phyloP scores from a whole-genome alignment of 2,329 filamentous ascomycete genomes.

The Apiospora marii region DNA sequence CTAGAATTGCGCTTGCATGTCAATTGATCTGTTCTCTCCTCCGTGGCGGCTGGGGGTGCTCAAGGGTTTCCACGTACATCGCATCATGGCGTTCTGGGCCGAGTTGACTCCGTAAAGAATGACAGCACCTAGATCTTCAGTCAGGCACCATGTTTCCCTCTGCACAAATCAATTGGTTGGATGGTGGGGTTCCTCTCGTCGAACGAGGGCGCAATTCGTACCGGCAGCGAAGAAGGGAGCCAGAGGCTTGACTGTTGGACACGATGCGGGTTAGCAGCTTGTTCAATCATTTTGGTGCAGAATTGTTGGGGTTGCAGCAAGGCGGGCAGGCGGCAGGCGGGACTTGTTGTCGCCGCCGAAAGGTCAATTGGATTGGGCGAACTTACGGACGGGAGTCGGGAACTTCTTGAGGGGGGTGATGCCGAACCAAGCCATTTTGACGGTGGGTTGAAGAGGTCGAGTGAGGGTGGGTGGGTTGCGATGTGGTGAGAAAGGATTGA shows the following conservation, averaged over 20 bases:
- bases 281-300: slow-evolving; percentile 25
- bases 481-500: background rate
- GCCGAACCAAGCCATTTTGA: slow-evolving; percentile 79
- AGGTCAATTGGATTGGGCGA: slow-evolving; percentile 25
- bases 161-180: background rate
- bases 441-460: slow-evolving; percentile 47
- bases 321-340: background rate
- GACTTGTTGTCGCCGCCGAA: background rate
- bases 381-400: slow-evolving; percentile 79
- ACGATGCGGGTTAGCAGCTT: slow-evolving; percentile 42
- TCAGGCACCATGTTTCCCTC: slow-evolving; percentile 33
- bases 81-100: slow-evolving; percentile 77
- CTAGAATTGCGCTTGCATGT: slow-evolving; percentile 55
- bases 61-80: slow-evolving; percentile 62
- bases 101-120: slow-evolving; percentile 94
- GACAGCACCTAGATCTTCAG: slow-evolving; percentile 69
- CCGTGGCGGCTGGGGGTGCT: background rate
- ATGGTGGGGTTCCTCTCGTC: background rate
- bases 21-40: slow-evolving; percentile 29
- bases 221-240: slow-evolving; percentile 93
- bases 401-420: slow-evolving; percentile 77
- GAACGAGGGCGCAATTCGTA: slow-evolving; percentile 59
- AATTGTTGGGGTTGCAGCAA: slow-evolving; percentile 26
- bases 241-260: slow-evolving; percentile 79
- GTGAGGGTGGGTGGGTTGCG: slow-evolving; percentile 30